Evolutionary conservation across 129 eudicot species (phyloP).

Genomic region (Mikania micrantha): DNA sequence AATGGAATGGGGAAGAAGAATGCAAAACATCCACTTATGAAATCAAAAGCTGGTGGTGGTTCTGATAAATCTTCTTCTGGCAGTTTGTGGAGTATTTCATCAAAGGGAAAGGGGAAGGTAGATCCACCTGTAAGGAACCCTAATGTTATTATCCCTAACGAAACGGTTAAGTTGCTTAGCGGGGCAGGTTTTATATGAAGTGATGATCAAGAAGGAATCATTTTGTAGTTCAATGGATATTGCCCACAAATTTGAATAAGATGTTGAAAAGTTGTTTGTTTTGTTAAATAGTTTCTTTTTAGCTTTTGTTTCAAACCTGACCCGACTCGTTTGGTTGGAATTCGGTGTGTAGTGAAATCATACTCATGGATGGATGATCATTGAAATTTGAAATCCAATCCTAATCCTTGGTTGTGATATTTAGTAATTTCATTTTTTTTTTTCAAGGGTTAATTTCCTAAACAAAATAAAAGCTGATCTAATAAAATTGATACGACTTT

Average conservation of each 20-base stretch:
- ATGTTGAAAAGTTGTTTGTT: slow-evolving; percentile 1
- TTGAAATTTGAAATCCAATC: too few relatives aligned
- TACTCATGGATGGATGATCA: too few relatives aligned
- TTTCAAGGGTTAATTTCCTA: too few relatives aligned
- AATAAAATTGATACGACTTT: too few relatives aligned
- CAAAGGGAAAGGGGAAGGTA: slow-evolving; percentile 52
- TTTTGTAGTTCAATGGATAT: not conserved
- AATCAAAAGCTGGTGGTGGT: slow-evolving; percentile 48
- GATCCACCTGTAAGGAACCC: slow-evolving; percentile 66
- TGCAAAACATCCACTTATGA: slow-evolving; percentile 67
- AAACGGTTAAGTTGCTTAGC: slow-evolving; percentile 51
- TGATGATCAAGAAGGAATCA: not conserved
- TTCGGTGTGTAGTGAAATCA: too few relatives aligned
- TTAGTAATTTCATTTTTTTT: too few relatives aligned
- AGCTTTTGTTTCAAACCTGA: not conserved
- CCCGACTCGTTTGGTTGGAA: not conserved
- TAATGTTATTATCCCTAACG: slow-evolving; percentile 58
- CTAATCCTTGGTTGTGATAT: too few relatives aligned
- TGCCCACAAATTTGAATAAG: too few relatives aligned
- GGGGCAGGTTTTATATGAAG: slow-evolving; percentile 29
- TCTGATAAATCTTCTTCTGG: slow-evolving; percentile 41
- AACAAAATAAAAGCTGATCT: too few relatives aligned
- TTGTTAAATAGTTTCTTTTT: not conserved
- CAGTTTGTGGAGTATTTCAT: slow-evolving; percentile 80
- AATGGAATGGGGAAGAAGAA: slow-evolving; percentile 95